Conservation (phyloP, 768 basidiomycete genomes). For the Naganishia vishniacii region DNA sequence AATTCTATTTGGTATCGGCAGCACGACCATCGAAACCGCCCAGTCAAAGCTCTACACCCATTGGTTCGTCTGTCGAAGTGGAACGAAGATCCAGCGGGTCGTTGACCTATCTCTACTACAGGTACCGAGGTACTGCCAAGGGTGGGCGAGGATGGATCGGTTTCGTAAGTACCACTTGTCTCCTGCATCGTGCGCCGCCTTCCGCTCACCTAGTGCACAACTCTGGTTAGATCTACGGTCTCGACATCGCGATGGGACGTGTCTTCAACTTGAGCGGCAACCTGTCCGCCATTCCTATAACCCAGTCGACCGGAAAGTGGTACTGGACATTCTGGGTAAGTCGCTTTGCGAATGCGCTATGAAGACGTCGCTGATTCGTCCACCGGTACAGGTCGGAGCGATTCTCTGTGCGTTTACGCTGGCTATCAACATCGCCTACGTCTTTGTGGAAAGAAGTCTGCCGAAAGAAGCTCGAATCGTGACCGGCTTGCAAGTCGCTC, state of each 20-base stretch:
- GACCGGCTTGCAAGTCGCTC: slow-evolving; percentile 22
- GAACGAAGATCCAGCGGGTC: slow-evolving; percentile 20
- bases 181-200: too few relatives aligned
- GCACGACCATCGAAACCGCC: slow-evolving; percentile 43
- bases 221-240: slow-evolving; percentile 37
- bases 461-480: slow-evolving; percentile 28
- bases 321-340: slow-evolving; percentile 45
- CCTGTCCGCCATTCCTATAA: slow-evolving; percentile 41
- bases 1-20: slow-evolving; percentile 44
- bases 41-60: slow-evolving; percentile 44
- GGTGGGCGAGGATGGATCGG: slow-evolving; percentile 26
- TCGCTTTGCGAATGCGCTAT: not conserved
- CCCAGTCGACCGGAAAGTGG: slow-evolving; percentile 41
- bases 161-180: slow-evolving; percentile 15
- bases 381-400: slow-evolving; percentile 33
- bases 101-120: not conserved
- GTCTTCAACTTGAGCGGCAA: slow-evolving; percentile 35
- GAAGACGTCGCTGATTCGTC: not conserved
- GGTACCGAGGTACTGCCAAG: slow-evolving; percentile 21
- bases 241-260: slow-evolving; percentile 45
- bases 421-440: slow-evolving; percentile 36
- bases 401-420: slow-evolving; percentile 39
- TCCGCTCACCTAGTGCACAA: too few relatives aligned
- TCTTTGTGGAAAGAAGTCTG: slow-evolving; percentile 36
- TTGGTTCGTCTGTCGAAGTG: slow-evolving; percentile 34